phyloP scores from a whole-genome alignment of 768 basidiomycete genomes.

The Suillus bovinus region DNA sequence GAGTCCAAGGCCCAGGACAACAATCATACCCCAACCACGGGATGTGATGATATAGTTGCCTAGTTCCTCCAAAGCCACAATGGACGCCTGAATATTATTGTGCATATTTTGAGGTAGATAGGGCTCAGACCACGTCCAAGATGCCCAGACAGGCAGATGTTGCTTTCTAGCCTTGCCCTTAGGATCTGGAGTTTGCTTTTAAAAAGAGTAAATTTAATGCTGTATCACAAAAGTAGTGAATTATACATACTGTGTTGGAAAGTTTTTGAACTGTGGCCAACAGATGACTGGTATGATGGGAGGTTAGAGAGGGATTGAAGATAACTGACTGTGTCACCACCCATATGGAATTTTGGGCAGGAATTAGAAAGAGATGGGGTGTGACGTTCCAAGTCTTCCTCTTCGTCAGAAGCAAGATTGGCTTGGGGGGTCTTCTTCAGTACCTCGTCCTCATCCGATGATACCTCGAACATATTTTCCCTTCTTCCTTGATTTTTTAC shows the following conservation, averaged over 20 bases:
- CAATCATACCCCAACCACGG: not conserved
- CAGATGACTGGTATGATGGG: not conserved
- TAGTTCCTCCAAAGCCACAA: not conserved
- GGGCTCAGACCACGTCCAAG: not conserved
- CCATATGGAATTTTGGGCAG: not conserved
- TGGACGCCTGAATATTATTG: not conserved
- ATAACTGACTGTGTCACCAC: not conserved
- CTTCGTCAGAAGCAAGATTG: not conserved
- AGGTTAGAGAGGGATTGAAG: not conserved
- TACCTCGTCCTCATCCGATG: not conserved
- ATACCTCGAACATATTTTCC: not conserved
- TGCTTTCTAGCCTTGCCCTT: not conserved
- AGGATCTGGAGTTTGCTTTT: not conserved
- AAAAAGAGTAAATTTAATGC: not conserved
- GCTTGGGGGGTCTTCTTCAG: not conserved
- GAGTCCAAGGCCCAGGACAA: not conserved
- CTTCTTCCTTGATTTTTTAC: not conserved
- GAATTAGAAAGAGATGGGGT: not conserved
- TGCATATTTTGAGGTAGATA: not conserved
- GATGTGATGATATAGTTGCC: not conserved
- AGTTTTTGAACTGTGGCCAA: not conserved
- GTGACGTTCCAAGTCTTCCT: not conserved
- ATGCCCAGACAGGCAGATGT: constrained; percentile 1
- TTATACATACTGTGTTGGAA: not conserved
- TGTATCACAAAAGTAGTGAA: not conserved